phyloP scores from a whole-genome alignment of 2,329 filamentous ascomycete species.

The Magnaporthiopsis rhizophila region DNA sequence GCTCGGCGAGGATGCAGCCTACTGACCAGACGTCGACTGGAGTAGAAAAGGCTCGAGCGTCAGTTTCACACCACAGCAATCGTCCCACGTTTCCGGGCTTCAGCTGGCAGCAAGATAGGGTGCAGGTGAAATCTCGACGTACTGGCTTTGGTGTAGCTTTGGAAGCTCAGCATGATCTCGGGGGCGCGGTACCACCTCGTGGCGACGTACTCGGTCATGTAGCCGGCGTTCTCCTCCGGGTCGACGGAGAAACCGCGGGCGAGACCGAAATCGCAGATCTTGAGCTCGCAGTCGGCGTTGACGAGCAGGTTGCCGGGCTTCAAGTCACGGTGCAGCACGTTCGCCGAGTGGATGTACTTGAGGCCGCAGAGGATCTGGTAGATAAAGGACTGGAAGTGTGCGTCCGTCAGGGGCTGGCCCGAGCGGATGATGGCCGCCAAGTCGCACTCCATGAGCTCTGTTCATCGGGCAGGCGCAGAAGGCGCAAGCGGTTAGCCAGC shows the following conservation, averaged over 20 bases:
- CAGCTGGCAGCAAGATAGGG: no score
- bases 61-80: not conserved
- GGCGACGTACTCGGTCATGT: constrained; percentile 99
- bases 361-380: constrained; percentile 98
- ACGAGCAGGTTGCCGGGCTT: constrained; percentile 97
- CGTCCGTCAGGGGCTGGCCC: constrained; percentile 92
- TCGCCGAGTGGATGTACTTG: constrained; percentile 98
- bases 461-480: constrained; percentile 7
- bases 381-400: constrained; percentile 99
- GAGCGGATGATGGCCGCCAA: constrained; percentile 96
- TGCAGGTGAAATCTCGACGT: constrained; percentile 35
- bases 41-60: constrained; percentile 10
- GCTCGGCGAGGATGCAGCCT: constrained; percentile 92
- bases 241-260: constrained; percentile 95
- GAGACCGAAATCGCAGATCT: constrained; percentile 97
- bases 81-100: no score
- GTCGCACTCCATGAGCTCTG: constrained; percentile 99
- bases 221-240: constrained; percentile 95
- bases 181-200: constrained; percentile 93
- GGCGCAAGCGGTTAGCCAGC: not conserved
- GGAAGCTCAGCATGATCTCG: constrained; percentile 99
- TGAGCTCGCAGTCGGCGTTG: constrained; percentile 98
- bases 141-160: constrained; percentile 99
- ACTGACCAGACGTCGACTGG: constrained; percentile 99
- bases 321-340: constrained; percentile 91